Evolutionary conservation across 345 rosid species (phyloP).

Genomic region (Salix caprea): DNA sequence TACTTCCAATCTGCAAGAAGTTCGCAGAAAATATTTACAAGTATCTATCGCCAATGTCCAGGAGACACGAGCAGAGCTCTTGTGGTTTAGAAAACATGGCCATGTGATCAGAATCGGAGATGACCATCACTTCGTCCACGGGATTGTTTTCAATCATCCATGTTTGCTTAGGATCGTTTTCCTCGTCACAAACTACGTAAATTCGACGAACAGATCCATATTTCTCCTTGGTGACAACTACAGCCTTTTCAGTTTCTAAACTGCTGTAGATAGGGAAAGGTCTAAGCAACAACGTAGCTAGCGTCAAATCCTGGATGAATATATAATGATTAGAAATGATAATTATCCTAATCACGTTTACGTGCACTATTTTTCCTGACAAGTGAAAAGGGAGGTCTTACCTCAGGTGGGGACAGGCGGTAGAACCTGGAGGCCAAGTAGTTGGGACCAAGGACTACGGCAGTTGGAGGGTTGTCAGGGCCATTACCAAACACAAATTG

Average conservation of each 20-base stretch:
- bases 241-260: not conserved
- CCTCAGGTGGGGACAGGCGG: conserved; percentile 29
- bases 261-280: conserved; percentile 2
- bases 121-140: conserved; percentile 22
- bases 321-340: not conserved
- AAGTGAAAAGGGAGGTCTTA: not conserved
- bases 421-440: conserved; percentile 29
- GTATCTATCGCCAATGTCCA: conserved; percentile 19
- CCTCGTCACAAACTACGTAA: conserved; percentile 32
- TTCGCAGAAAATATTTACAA: not conserved
- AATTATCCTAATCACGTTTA: not conserved
- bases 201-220: conserved; percentile 25
- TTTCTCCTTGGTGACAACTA: conserved; percentile 21
- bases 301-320: conserved; percentile 27
- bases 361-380: not conserved
- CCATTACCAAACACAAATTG: conserved; percentile 13
- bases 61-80: conserved; percentile 28
- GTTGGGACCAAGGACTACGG: conserved; percentile 18
- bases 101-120: conserved; percentile 45
- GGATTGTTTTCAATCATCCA: conserved; percentile 39
- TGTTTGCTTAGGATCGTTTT: conserved; percentile 15
- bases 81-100: conserved; percentile 34
- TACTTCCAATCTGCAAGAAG: no score
- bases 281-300: conserved; percentile 27
- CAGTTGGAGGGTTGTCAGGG: conserved; percentile 22